phyloP scores from a whole-genome alignment of 2,329 filamentous ascomycete species.

The Cordyceps cateniannulata region DNA sequence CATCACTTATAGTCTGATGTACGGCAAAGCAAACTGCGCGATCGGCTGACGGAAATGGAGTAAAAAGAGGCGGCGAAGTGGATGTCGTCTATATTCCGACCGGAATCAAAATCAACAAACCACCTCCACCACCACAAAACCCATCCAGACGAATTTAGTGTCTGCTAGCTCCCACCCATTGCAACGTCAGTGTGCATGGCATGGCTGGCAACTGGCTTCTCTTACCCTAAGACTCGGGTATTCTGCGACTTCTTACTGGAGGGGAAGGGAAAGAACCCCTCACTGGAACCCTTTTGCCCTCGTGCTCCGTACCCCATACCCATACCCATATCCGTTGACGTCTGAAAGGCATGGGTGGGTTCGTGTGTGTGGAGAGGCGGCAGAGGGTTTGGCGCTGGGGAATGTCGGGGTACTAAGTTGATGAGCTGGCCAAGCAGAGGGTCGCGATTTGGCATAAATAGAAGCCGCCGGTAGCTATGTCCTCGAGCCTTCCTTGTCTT shows the following conservation, averaged over 20 bases:
- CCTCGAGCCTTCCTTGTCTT: background rate
- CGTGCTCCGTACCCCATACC: background rate
- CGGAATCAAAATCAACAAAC: background rate
- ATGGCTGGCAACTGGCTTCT: background rate
- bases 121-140: background rate
- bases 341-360: background rate
- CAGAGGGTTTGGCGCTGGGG: background rate
- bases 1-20: background rate
- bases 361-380: background rate
- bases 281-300: background rate
- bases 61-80: background rate
- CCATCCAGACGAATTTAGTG: background rate
- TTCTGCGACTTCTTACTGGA: slow-evolving; percentile 3
- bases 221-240: background rate
- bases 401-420: background rate
- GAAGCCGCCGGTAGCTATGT: background rate
- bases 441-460: slow-evolving; percentile 6
- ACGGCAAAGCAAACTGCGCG: background rate
- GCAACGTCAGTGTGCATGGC: background rate
- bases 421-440: slow-evolving; percentile 3
- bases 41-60: slow-evolving; percentile 10
- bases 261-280: background rate
- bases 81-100: slow-evolving; percentile 3
- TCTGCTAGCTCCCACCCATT: background rate
- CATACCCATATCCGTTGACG: background rate